phyloP scores from a whole-genome alignment of 2,329 filamentous ascomycete species.

The Chaetomium olivaceum region DNA sequence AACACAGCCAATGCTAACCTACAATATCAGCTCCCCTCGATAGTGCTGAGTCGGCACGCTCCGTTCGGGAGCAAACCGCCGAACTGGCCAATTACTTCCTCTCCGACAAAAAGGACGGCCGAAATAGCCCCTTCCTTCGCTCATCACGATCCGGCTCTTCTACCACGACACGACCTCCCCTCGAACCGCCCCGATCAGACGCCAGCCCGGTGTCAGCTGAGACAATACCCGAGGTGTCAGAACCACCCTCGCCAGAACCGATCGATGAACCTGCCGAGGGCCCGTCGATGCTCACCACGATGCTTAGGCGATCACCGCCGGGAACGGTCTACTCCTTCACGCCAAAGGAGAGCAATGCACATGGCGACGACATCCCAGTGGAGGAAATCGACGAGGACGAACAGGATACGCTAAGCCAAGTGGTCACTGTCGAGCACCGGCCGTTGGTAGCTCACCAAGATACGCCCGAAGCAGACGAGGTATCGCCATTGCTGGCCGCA shows the following conservation, averaged over 20 bases:
- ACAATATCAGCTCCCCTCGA: slow-evolving; percentile 55
- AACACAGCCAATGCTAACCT: not conserved
- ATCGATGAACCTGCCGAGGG: slow-evolving; percentile 35
- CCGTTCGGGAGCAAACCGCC: slow-evolving; percentile 82
- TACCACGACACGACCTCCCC: slow-evolving; percentile 30
- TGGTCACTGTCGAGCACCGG: slow-evolving; percentile 2
- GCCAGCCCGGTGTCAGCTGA: slow-evolving; percentile 41
- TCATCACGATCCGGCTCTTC: slow-evolving; percentile 41
- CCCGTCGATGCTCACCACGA: slow-evolving; percentile 50
- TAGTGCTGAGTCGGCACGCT: slow-evolving; percentile 71
- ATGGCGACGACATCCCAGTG: slow-evolving; percentile 26
- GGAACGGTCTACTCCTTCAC: slow-evolving; percentile 22
- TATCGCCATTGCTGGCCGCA: slow-evolving; percentile 50
- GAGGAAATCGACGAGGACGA: slow-evolving; percentile 20
- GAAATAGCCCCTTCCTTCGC: slow-evolving; percentile 49
- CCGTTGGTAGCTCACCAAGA: slow-evolving; percentile 12
- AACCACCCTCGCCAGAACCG: slow-evolving; percentile 53
- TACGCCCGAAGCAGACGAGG: slow-evolving; percentile 39
- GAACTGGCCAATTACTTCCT: slow-evolving; percentile 83
- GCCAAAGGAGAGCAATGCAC: slow-evolving; percentile 25
- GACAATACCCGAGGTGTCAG: slow-evolving; percentile 62
- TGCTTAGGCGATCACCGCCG: slow-evolving; percentile 53
- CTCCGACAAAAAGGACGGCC: slow-evolving; percentile 57
- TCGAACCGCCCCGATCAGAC: slow-evolving; percentile 29
- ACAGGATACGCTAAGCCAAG: slow-evolving; percentile 10